phyloP scores from a whole-genome alignment of 2,329 filamentous ascomycete species.

The Elsinoe arachidis region DNA sequence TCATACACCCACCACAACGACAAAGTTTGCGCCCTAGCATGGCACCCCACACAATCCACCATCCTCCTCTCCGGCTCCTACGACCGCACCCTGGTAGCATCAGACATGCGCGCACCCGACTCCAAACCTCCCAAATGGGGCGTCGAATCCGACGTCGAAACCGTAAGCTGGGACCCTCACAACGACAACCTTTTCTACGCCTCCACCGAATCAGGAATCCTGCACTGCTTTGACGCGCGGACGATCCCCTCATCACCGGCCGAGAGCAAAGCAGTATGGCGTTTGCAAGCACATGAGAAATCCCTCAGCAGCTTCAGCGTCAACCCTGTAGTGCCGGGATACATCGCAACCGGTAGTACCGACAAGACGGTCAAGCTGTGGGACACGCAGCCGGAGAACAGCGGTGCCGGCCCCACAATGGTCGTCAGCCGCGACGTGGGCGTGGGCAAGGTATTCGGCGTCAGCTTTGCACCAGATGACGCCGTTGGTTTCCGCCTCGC shows the following conservation, averaged over 20 bases:
- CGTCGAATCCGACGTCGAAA: constrained; percentile 92
- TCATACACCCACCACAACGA: constrained; percentile 94
- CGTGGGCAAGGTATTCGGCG: constrained; percentile 89
- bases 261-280: constrained; percentile 80
- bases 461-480: constrained; percentile 78
- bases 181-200: constrained; percentile 87
- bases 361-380: constrained; percentile 96
- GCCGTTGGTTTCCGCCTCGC: constrained; percentile 88
- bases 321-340: constrained; percentile 82
- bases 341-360: constrained; percentile 84
- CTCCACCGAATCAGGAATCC: constrained; percentile 80
- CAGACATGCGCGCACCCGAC: constrained; percentile 90
- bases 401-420: constrained; percentile 63
- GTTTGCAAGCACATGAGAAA: constrained; percentile 88
- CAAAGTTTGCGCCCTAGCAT: constrained; percentile 93
- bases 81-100: constrained; percentile 86
- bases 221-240: constrained; percentile 86
- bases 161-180: constrained; percentile 85
- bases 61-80: constrained; percentile 88
- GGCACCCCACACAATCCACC: constrained; percentile 81
- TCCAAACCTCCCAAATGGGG: constrained; percentile 75
- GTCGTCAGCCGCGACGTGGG: constrained; percentile 87
- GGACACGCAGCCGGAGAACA: constrained; percentile 62
- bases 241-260: constrained; percentile 64
- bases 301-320: constrained; percentile 87